These are phyloP conservation scores for Lichina pygmaea DNA, from an alignment of 495 filamentous ascomycete species.

Conservation along the genomic window DNA sequence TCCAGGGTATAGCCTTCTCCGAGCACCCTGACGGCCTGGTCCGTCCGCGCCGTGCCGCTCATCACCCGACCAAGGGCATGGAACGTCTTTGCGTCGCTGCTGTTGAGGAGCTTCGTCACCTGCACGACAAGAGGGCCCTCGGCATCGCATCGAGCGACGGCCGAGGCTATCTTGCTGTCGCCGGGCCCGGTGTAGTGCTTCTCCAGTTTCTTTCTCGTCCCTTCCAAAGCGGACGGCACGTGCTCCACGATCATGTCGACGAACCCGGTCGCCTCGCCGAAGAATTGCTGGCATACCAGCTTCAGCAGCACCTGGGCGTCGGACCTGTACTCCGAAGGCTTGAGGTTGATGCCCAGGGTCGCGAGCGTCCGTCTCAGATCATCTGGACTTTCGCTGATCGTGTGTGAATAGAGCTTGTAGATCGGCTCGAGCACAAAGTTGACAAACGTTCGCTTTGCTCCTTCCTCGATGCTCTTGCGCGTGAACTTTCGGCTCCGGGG, in stretches of 20 bases:
- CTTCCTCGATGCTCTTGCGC: constrained; percentile 56
- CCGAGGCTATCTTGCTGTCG: constrained; percentile 57
- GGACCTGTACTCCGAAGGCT: constrained; percentile 70
- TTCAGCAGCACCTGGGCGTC: constrained; percentile 76
- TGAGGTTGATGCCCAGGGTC: constrained; percentile 57
- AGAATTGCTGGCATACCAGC: constrained; percentile 84
- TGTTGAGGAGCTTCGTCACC: constrained; percentile 78
- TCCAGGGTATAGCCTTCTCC: constrained; percentile 91
- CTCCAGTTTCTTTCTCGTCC: constrained; percentile 46
- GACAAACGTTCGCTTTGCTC: constrained; percentile 66
- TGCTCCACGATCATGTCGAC: constrained; percentile 90
- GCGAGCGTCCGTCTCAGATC: constrained; percentile 60
- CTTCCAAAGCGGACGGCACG: constrained; percentile 65
- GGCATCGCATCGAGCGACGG: constrained; percentile 61
- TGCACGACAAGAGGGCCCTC: constrained; percentile 80
- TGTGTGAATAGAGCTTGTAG: constrained; percentile 93
- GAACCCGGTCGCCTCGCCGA: constrained; percentile 68
- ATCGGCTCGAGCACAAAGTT: constrained; percentile 89
- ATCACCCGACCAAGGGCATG: constrained; percentile 75
- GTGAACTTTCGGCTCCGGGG: constrained; percentile 72
- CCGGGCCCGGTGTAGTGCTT: constrained; percentile 84
- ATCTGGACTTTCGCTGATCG: constrained; percentile 71
- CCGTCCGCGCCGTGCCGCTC: constrained; percentile 71
- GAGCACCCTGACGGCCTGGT: constrained; percentile 64
- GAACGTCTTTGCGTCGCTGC: constrained; percentile 64